A percentile compares a stretch with the other conserved stretches of the same genome.
These are phyloP conservation scores for Cyclostephanos tholiformis DNA, from an alignment of 108 stramenopile species.

Conservation along the genomic window DNA sequence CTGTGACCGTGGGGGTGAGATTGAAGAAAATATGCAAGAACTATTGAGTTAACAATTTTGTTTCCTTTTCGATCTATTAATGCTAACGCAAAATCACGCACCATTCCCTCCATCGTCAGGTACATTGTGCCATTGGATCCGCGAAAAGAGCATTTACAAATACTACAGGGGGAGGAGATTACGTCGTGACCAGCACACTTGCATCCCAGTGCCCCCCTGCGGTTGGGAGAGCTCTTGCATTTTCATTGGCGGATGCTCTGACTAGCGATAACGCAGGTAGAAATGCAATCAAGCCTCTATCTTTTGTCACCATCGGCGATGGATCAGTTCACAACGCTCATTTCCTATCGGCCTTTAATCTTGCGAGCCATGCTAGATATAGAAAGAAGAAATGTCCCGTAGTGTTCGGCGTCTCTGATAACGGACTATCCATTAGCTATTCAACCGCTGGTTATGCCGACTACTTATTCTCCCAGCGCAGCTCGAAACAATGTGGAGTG, in stretches of 20 bases:
- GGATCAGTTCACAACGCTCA: constrained; percentile 87
- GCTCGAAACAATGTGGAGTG: constrained; percentile 19
- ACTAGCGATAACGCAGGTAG: constrained; percentile 15
- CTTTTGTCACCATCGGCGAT: constrained; percentile 84
- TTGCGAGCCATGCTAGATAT: constrained; percentile 74
- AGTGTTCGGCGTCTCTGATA: constrained; percentile 84
- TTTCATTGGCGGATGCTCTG: constrained; percentile 52
- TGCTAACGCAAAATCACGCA: constrained; percentile 4
- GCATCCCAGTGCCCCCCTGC: constrained; percentile 87
- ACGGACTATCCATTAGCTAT: constrained; percentile 79
- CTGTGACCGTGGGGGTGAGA: constrained; percentile 75
- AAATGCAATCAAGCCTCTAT: constrained; percentile 45
- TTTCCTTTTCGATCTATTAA: neutral
- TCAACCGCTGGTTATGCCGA: constrained; percentile 64
- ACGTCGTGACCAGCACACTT: constrained; percentile 76
- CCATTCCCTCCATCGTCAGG: constrained; percentile 1
- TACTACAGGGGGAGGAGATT: constrained; percentile 61
- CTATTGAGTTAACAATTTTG: neutral
- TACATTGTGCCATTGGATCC: constrained; percentile 84
- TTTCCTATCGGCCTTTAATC: constrained; percentile 73
- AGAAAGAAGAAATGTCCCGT: constrained; percentile 71
- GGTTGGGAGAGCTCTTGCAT: constrained; percentile 83
- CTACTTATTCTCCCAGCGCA: constrained; percentile 46
- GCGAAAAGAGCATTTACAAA: constrained; percentile 7
- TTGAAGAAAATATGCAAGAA: neutral